Evolutionary conservation across 192 early-diverging fungal genomes (phyloP).

Genomic region (Chytriomyces confervae): DNA sequence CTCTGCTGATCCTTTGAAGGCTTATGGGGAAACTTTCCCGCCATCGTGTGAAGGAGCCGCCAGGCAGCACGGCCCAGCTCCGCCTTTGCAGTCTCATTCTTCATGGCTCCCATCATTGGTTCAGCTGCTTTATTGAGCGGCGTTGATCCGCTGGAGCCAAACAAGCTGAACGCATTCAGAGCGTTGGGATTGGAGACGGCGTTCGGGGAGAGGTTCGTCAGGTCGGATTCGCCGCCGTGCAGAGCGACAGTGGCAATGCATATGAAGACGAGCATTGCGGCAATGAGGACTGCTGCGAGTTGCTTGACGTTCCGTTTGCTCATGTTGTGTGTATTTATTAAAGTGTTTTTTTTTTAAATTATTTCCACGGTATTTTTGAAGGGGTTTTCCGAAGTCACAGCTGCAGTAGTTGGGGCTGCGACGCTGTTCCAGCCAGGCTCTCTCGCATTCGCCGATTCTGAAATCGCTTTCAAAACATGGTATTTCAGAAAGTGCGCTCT

Average conservation of each 20-base stretch:
- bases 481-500: too few species aligned
- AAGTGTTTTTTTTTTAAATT: too few species aligned
- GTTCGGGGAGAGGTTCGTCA: constrained; percentile 2
- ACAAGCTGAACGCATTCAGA: not conserved
- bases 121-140: constrained; percentile 34
- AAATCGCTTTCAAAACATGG: too few species aligned
- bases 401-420: too few species aligned
- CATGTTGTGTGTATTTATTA: not conserved
- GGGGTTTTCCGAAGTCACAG: too few species aligned
- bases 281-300: constrained; percentile 3
- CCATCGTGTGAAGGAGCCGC: constrained; percentile 94
- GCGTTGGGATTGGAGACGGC: not conserved
- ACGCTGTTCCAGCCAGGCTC: too few species aligned
- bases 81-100: constrained; percentile 77
- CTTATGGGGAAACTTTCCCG: constrained; percentile 79
- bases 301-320: constrained; percentile 23
- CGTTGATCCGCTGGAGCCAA: not conserved
- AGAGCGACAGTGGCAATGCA: not conserved
- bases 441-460: too few species aligned
- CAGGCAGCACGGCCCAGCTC: constrained; percentile 89
- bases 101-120: constrained; percentile 74
- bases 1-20: constrained; percentile 78
- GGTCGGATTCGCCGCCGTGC: not conserved
- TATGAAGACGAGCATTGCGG: not conserved
- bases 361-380: too few species aligned